Evolutionary conservation across 116 monocot genomes (phyloP), one percentile per base, ranked within the genome.

Genomic region (Posidonia oceanica): DNA sequence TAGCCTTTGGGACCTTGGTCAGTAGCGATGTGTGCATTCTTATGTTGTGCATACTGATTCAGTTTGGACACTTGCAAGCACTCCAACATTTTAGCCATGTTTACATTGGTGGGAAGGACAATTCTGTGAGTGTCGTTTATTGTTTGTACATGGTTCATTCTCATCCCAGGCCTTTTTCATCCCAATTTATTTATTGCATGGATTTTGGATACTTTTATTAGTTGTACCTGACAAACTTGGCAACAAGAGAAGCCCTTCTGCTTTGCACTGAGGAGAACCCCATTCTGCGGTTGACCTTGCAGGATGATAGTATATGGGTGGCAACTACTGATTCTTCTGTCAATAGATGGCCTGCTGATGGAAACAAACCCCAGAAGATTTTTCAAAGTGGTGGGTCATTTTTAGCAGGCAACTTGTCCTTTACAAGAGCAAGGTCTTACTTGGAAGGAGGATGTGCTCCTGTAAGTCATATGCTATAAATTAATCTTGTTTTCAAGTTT

Each of bases 1-100:
- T 73, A 98, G 98, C n/a, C 71, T 98, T 69, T 98, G 98, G 98
- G 98, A 98, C 85, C 85, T 98, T 77, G 98, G 98, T 71, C 98
- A 98, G 75, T 93, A 98, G 71, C 82, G 98, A 16, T 98, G 98
- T 69, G 72, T 98, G 23, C 98, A 98, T 80, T 98, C 93, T 74
- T 98, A 98, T 86, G 93, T 93, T 61, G 98, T 98, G 52, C 98
- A 98, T 72, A 98, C 90, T 64, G 98, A 98, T 78, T 98, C 98
- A 39, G 90, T 98, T 21, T 98, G 98, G 98, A 87, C 98, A 60
- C 93, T 98, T 80, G 93, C 98, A 65, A 87, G 93, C 68, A 90
- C 88, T 70, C 77, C 93, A 72, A 72, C 90, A 61, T 98, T 98
- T 98, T 55, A 77, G 71, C 59, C 98, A 98, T 84, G 98, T 98